Base-by-base conservation (phyloP, 306 rosid species). In the Vigna trinervia region DNA sequence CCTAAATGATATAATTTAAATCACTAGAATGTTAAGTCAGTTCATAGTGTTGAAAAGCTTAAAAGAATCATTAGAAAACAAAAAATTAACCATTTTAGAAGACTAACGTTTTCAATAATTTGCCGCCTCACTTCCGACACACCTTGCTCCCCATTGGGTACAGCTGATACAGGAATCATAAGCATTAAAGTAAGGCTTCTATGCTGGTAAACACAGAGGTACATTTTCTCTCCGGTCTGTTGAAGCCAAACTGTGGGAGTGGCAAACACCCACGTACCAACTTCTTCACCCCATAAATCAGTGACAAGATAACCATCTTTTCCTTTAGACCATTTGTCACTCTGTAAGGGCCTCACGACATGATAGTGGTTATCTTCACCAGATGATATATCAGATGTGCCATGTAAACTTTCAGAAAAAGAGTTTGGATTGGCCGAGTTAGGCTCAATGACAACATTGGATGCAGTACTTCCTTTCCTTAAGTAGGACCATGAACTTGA, bases 201-300 rank as follows among this genome's bases (percentile, higher is more conserved):
- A 69, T 90, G 96, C 86, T 96, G 99, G 83, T 91, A 90, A 32
- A 76, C 88, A 87, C 93, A 91, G 14, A 96, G 89, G 86, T 83
- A 96, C 99, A 96, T 92, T 83, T 80, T 90, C 85, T 96, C 96
- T 78, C 75, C 85, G 13, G 94, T 84, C 81, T 86, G 99, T 75
- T 48, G 84, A 73, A 91, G 90, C 86, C 86, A 89, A 65, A 96
- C 89, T 52, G 93, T 92, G 57, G 99, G 97, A 38, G 96, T 85
- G 74, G 87, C 86, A 84, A 69, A 80, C 61, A 76, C 78, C 83
- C 87, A 83, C 0, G 85, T 83, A 47, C 91, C 89, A 82, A 91
- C 76, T 83, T 91, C 98, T 71, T 84, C 86, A 62, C 99, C 97
- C 99, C 98, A 96, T 71, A 92, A 85, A 86, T 96, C 99, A 81